These are phyloP conservation scores for Chrysanthemum seticuspe DNA, from an alignment of 129 eudicot genomes.

Conservation along the genomic window DNA sequence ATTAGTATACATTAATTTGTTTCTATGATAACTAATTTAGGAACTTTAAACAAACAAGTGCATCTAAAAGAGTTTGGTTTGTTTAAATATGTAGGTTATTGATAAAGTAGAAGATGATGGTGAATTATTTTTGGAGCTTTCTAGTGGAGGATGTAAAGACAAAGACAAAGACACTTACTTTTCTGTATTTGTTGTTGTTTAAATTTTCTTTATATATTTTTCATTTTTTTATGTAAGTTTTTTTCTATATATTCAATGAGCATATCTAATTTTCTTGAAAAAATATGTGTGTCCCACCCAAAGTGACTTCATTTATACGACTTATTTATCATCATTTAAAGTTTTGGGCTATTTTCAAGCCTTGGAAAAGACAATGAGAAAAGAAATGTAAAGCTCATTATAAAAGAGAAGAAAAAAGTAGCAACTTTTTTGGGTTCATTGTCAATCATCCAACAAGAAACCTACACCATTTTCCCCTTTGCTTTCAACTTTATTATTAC, in stretches of 20 bases:
- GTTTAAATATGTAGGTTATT: slow-evolving; percentile 33
- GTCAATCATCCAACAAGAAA: too few species aligned
- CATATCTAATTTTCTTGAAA: background rate
- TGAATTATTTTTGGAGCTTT: slow-evolving; percentile 34
- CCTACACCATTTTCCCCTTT: too few species aligned
- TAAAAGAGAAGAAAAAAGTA: too few species aligned
- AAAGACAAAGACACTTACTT: slow-evolving; percentile 30
- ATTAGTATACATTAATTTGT: too few species aligned
- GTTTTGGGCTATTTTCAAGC: too few species aligned
- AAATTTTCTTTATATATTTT: background rate
- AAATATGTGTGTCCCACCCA: too few species aligned
- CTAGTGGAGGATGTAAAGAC: slow-evolving; percentile 36
- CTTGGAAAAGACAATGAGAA: background rate
- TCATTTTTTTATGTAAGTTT: slow-evolving; percentile 22
- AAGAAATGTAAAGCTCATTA: background rate
- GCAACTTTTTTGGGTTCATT: too few species aligned
- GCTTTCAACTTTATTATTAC: too few species aligned
- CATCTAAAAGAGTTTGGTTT: slow-evolving; percentile 21
- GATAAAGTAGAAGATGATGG: slow-evolving; percentile 31
- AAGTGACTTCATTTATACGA: background rate
- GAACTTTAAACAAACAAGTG: background rate
- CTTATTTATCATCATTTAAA: background rate
- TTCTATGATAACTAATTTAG: too few species aligned
- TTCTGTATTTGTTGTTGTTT: background rate
- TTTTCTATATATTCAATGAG: slow-evolving; percentile 5